phyloP scores from a whole-genome alignment of 2,329 filamentous ascomycete genomes.

The Boeremia exigua region DNA sequence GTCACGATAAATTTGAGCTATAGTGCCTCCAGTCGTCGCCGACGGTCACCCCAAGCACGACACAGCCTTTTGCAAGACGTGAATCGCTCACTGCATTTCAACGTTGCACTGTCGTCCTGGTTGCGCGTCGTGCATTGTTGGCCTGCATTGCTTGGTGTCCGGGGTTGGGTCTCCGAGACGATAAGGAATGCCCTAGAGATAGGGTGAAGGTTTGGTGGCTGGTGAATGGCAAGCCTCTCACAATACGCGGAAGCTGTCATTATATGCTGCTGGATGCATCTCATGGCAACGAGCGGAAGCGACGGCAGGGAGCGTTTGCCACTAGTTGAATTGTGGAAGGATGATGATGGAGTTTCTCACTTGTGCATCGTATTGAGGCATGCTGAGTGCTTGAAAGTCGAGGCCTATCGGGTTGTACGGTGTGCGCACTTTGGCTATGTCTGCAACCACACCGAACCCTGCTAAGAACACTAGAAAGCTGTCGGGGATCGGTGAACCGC shows the following conservation, averaged over 20 bases:
- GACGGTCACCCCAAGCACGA: neutral
- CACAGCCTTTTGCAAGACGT: neutral
- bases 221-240: constrained; percentile 4
- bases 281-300: constrained; percentile 11
- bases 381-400: too few species aligned
- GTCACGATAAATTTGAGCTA: neutral
- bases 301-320: constrained; percentile 3
- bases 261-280: neutral
- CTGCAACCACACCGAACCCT: too few species aligned
- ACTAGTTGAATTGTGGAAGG: neutral
- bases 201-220: constrained; percentile 6
- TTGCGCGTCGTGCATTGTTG: constrained; percentile 7
- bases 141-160: constrained; percentile 2
- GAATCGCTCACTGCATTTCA: constrained; percentile 4
- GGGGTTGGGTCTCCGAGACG: neutral
- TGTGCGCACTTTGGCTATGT: neutral
- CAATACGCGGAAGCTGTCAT: constrained; percentile 2
- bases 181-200: constrained; percentile 9
- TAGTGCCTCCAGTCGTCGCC: neutral
- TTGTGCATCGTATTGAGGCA: neutral
- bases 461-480: too few species aligned
- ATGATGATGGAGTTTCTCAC: neutral
- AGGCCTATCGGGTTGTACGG: neutral
- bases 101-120: constrained; percentile 12
- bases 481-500: too few species aligned